These are phyloP conservation scores for Erucastrum elatum DNA, from an alignment of 345 rosid species.

Conservation along the genomic window DNA sequence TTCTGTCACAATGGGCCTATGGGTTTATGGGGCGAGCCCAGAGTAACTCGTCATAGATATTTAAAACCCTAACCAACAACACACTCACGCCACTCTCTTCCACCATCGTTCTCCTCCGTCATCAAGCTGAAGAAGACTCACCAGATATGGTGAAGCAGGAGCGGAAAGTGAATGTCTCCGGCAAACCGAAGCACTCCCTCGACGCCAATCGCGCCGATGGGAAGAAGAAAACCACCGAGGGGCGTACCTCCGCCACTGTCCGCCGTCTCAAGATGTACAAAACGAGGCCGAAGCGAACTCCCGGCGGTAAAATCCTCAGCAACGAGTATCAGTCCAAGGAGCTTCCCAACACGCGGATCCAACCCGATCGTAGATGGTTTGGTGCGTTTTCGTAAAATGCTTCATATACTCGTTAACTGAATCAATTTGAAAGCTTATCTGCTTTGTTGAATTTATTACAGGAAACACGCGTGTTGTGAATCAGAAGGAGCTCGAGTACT, in stretches of 20 bases:
- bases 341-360: slow-evolving; percentile 74
- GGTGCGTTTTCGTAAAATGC: slow-evolving; percentile 44
- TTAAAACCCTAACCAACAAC: slow-evolving; percentile 23
- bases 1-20: too few species aligned
- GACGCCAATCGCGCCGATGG: slow-evolving; percentile 73
- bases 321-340: slow-evolving; percentile 76
- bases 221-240: slow-evolving; percentile 43
- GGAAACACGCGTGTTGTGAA: slow-evolving; percentile 66
- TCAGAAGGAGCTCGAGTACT: slow-evolving; percentile 76
- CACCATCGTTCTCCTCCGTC: neutral
- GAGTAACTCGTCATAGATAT: too few species aligned
- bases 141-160: slow-evolving; percentile 52
- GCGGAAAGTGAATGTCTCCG: slow-evolving; percentile 67
- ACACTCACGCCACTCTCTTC: neutral
- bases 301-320: slow-evolving; percentile 60
- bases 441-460: too few species aligned
- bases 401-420: neutral
- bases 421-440: neutral
- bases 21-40: too few species aligned
- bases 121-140: neutral
- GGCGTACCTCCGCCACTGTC: slow-evolving; percentile 70
- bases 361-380: slow-evolving; percentile 87
- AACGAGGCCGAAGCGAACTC: slow-evolving; percentile 55
- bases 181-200: slow-evolving; percentile 92
- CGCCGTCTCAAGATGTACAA: slow-evolving; percentile 90